These are phyloP conservation scores for Alternaria sp. DNA, from an alignment of 2,329 filamentous ascomycete species.

Conservation along the genomic window DNA sequence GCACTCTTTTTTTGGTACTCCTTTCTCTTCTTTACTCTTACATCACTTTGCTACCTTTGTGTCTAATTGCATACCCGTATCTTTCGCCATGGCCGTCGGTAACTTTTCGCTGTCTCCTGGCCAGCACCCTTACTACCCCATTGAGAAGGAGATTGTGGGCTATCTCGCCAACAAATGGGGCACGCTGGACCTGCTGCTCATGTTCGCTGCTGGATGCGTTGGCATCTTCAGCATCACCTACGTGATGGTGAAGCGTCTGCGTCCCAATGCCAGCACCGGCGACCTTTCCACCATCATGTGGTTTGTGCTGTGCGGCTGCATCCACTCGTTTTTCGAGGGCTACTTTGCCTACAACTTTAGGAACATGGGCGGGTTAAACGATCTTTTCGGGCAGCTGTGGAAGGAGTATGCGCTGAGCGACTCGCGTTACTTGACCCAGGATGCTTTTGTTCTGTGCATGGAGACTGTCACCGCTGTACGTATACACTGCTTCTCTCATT, in stretches of 20 bases:
- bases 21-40: neutral
- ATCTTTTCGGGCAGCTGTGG: conserved; percentile 85
- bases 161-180: conserved; percentile 73
- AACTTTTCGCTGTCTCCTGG: conserved; percentile 28
- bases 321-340: conserved; percentile 85
- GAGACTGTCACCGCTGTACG: conserved; percentile 81
- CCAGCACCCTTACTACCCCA: conserved; percentile 75
- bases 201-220: conserved; percentile 66
- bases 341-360: conserved; percentile 79
- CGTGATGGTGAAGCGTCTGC: conserved; percentile 60
- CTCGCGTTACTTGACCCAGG: conserved; percentile 82
- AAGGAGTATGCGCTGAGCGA: conserved; percentile 91
- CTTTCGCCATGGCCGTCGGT: conserved; percentile 21
- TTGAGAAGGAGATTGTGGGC: conserved; percentile 66
- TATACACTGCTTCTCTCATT: conserved; percentile 11
- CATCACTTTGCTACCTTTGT: neutral
- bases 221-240: conserved; percentile 67
- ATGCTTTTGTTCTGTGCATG: conserved; percentile 83
- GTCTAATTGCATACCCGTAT: neutral
- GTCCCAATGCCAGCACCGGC: conserved; percentile 61
- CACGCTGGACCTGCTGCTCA: conserved; percentile 65
- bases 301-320: conserved; percentile 76
- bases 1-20: neutral
- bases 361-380: conserved; percentile 71
- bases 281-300: conserved; percentile 73